Evolutionary conservation across 2,329 filamentous ascomycete genomes (phyloP).

Genomic region (Onygenales sp.): DNA sequence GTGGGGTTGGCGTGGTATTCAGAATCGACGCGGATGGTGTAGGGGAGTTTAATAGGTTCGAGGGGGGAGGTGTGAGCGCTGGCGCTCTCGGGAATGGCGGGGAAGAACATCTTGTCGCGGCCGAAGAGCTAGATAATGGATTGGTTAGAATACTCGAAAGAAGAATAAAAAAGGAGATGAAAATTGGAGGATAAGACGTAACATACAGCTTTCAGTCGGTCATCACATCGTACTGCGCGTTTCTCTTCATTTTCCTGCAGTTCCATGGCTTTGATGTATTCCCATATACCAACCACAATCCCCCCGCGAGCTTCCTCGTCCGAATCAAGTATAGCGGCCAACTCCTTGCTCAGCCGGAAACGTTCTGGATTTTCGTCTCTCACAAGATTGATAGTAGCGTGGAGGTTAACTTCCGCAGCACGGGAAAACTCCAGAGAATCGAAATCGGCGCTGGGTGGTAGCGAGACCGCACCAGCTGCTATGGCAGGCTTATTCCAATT

Average conservation of each 20-base stretch:
- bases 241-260: slow-evolving; percentile 94
- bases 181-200: neutral
- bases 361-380: slow-evolving; percentile 80
- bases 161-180: neutral
- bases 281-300: slow-evolving; percentile 86
- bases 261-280: slow-evolving; percentile 78
- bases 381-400: slow-evolving; percentile 78
- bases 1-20: slow-evolving; percentile 65
- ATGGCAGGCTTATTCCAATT: slow-evolving; percentile 78
- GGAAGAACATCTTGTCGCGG: slow-evolving; percentile 72
- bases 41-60: slow-evolving; percentile 71
- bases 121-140: slow-evolving; percentile 54
- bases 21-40: slow-evolving; percentile 89
- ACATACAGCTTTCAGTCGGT: slow-evolving; percentile 63
- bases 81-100: slow-evolving; percentile 71
- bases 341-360: slow-evolving; percentile 65
- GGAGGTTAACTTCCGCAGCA: slow-evolving; percentile 83
- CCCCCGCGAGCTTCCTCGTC: slow-evolving; percentile 79
- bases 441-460: slow-evolving; percentile 65
- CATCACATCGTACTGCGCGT: slow-evolving; percentile 83
- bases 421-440: slow-evolving; percentile 88
- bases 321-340: slow-evolving; percentile 79
- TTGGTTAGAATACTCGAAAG: slow-evolving; percentile 2
- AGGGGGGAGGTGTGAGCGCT: slow-evolving; percentile 68
- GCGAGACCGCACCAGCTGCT: slow-evolving; percentile 39